Evolutionary conservation across 768 basidiomycete species (phyloP).

Genomic region (Coprinopsis strossmayeri): DNA sequence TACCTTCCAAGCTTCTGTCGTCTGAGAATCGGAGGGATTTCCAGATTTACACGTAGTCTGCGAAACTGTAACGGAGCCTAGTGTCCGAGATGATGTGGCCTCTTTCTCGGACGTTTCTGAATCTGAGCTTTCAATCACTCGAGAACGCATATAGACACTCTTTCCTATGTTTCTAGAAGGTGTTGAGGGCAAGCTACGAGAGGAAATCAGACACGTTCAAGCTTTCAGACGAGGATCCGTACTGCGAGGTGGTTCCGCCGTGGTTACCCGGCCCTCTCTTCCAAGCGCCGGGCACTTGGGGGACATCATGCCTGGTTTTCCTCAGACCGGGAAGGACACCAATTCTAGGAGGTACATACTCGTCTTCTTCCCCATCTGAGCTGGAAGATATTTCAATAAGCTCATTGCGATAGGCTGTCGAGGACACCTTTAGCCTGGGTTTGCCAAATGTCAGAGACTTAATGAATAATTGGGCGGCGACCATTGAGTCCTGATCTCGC

Average conservation of each 20-base stretch:
- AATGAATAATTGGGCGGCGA: neutral
- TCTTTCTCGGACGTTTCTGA: slow-evolving; percentile 21
- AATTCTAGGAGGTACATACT: slow-evolving; percentile 2
- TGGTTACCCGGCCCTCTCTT: neutral
- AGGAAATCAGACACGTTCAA: neutral
- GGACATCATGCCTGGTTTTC: neutral
- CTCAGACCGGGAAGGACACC: neutral
- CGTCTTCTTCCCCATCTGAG: slow-evolving; percentile 23
- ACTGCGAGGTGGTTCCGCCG: neutral
- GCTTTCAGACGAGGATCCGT: neutral
- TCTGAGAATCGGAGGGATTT: slow-evolving; percentile 6
- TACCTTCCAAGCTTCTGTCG: neutral
- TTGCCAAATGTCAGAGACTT: slow-evolving; percentile 5
- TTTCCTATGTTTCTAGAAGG: slow-evolving; percentile 6
- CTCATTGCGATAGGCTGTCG: slow-evolving; percentile 13
- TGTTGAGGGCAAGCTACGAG: neutral
- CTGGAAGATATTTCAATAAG: slow-evolving; percentile 56
- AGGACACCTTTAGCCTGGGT: neutral
- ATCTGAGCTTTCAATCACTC: slow-evolving; percentile 30
- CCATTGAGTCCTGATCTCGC: slow-evolving; percentile 9
- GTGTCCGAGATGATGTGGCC: slow-evolving; percentile 20
- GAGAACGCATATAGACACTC: slow-evolving; percentile 17
- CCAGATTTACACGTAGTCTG: slow-evolving; percentile 1
- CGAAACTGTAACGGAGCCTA: slow-evolving; percentile 21
- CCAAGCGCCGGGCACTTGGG: neutral